A percentile compares a stretch with the other conserved stretches of the same genome.
Evolutionary conservation across 176 grass and related monocot genomes (phyloP).

Genomic region (Areca catechu): DNA sequence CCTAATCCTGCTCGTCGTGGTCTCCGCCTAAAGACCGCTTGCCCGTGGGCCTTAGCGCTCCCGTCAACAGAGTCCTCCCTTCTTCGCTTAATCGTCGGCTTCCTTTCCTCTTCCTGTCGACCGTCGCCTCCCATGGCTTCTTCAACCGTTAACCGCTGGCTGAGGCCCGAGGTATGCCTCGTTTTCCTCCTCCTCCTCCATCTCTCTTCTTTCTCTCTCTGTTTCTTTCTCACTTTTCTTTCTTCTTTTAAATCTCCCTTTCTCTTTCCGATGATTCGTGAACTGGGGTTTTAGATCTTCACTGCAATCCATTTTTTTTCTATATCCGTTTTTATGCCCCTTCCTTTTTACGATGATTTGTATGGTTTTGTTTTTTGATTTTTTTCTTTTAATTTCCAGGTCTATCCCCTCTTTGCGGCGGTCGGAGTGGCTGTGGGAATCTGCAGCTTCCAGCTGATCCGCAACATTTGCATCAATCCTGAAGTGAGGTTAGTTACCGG

Average conservation of each 20-base stretch:
- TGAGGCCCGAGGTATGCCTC: constrained; percentile 61
- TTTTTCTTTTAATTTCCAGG: constrained; percentile 17
- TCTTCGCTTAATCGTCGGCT: too few species aligned
- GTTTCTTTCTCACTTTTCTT: too few species aligned
- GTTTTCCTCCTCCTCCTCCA: neutral
- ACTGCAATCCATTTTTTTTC: neutral
- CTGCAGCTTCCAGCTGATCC: constrained; percentile 48
- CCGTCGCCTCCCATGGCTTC: constrained; percentile 25
- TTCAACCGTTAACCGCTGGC: constrained; percentile 42
- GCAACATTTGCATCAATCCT: constrained; percentile 71
- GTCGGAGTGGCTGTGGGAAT: constrained; percentile 55
- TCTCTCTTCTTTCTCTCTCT: too few species aligned
- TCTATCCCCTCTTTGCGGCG: constrained; percentile 89
- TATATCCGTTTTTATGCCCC: neutral
- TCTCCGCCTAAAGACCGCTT: too few species aligned
- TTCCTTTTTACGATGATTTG: too few species aligned
- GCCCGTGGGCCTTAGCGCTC: neutral
- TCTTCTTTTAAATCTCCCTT: neutral
- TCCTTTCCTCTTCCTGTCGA: constrained; percentile 4
- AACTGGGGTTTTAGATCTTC: too few species aligned
- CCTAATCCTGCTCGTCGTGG: too few species aligned
- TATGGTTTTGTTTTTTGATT: too few species aligned
- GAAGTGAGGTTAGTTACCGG: constrained; percentile 53
- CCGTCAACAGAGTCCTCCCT: neutral
- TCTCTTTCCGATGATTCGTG: neutral